phyloP scores from a whole-genome alignment of 495 filamentous ascomycete genomes.

The Aspergillus heteromorphus region DNA sequence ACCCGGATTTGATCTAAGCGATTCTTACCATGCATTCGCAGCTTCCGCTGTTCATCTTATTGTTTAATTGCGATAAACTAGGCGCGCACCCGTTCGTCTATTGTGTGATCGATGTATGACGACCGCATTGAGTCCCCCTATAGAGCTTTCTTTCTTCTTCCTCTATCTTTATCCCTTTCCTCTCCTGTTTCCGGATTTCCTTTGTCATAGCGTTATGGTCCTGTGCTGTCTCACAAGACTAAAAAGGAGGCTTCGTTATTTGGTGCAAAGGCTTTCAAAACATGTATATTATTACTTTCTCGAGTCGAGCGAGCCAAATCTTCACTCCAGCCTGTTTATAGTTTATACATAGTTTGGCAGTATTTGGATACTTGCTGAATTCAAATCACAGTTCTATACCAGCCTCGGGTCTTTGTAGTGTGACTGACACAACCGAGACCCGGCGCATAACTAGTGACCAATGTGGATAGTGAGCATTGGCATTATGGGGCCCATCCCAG shows the following conservation, averaged over 20 bases:
- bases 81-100: conserved; percentile 12
- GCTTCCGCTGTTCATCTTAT: conserved; percentile 20
- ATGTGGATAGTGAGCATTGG: too few species aligned
- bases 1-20: neutral
- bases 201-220: neutral
- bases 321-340: neutral
- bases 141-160: conserved; percentile 23
- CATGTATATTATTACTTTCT: neutral
- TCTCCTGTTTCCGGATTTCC: neutral
- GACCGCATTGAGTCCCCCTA: conserved; percentile 24
- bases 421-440: too few species aligned
- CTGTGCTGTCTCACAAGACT: neutral
- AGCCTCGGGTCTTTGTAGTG: too few species aligned
- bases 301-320: neutral
- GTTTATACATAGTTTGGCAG: neutral
- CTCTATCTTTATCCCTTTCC: conserved; percentile 6
- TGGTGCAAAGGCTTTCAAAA: neutral
- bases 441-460: too few species aligned
- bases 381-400: neutral
- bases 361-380: neutral
- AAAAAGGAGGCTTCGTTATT: neutral
- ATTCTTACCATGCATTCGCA: conserved; percentile 8
- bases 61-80: conserved; percentile 21
- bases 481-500: too few species aligned
- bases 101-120: conserved; percentile 14